These are phyloP conservation scores for Cucurbita ficifolia DNA, from an alignment of 306 rosid genomes.

Conservation along the genomic window DNA sequence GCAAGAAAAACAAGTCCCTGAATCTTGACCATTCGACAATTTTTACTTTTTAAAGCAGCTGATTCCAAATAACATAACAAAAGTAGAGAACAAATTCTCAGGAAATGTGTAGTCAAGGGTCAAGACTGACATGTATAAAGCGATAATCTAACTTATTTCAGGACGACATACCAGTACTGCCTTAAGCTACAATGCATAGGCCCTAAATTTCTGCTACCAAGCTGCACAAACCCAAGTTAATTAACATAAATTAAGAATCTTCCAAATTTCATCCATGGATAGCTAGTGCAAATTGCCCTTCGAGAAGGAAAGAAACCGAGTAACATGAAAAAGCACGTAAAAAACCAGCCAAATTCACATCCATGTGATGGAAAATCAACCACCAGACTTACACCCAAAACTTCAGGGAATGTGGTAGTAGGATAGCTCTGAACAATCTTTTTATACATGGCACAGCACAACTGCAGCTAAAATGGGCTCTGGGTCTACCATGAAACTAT, in stretches of 20 bases:
- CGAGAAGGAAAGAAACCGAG: slow-evolving; percentile 11
- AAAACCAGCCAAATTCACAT: slow-evolving; percentile 23
- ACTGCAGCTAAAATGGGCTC: background rate
- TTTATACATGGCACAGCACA: slow-evolving; percentile 23
- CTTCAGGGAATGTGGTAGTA: slow-evolving; percentile 39
- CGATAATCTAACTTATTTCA: slow-evolving; percentile 21
- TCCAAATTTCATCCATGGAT: slow-evolving; percentile 23
- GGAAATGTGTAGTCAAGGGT: background rate
- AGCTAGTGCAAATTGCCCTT: slow-evolving; percentile 1
- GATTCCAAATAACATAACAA: background rate
- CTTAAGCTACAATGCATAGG: slow-evolving; percentile 3
- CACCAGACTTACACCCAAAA: slow-evolving; percentile 41
- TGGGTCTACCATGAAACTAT: slow-evolving; percentile 7
- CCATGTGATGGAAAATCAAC: slow-evolving; percentile 33
- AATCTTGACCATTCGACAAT: background rate
- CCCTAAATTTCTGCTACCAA: slow-evolving; percentile 30
- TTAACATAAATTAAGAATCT: slow-evolving; percentile 18
- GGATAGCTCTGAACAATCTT: slow-evolving; percentile 53
- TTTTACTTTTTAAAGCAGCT: background rate
- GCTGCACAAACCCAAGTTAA: slow-evolving; percentile 42
- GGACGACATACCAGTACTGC: slow-evolving; percentile 20
- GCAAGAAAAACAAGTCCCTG: background rate
- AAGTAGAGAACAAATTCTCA: background rate
- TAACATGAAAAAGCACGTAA: slow-evolving; percentile 17
- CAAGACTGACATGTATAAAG: background rate